Percentiles rank a stretch among this genome's conserved stretches.
phyloP scores from a whole-genome alignment of 2,329 filamentous ascomycete species.

The Didymella lethalis region DNA sequence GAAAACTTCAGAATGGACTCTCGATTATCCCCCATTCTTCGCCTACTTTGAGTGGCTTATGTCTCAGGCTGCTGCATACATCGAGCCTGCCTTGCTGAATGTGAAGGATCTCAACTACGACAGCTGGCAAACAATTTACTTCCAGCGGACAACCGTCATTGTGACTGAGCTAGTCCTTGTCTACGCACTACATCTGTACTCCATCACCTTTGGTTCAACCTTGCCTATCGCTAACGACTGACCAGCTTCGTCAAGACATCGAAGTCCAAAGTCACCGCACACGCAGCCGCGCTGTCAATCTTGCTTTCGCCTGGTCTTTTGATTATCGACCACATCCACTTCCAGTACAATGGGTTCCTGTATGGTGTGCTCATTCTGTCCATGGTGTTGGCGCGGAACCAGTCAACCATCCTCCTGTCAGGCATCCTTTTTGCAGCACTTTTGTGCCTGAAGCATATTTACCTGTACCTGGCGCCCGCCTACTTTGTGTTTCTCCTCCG shows the following conservation, averaged over 20 bases:
- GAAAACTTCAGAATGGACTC: conserved; percentile 98
- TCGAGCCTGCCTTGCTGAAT: conserved; percentile 82
- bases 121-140: conserved; percentile 93
- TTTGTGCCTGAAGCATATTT: conserved; percentile 97
- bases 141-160: conserved; percentile 90
- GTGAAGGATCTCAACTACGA: conserved; percentile 84
- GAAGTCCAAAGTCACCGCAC: conserved; percentile 77
- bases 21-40: conserved; percentile 98
- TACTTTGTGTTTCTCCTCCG: conserved; percentile 96
- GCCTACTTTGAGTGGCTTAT: conserved; percentile 95
- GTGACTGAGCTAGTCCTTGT: conserved; percentile 82
- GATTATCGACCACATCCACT: conserved; percentile 98
- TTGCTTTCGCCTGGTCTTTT: conserved; percentile 90
- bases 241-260: conserved; percentile 77
- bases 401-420: conserved; percentile 76
- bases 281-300: conserved; percentile 87
- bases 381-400: conserved; percentile 79
- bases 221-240: conserved; percentile 22
- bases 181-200: conserved; percentile 78
- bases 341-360: conserved; percentile 98
- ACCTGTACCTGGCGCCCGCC: conserved; percentile 92
- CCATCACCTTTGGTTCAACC: neutral
- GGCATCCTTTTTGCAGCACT: conserved; percentile 84
- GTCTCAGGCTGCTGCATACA: conserved; percentile 78
- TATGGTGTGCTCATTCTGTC: conserved; percentile 91